These are phyloP conservation scores for Moringa oleifera DNA, from an alignment of 345 rosid genomes.

Conservation along the genomic window DNA sequence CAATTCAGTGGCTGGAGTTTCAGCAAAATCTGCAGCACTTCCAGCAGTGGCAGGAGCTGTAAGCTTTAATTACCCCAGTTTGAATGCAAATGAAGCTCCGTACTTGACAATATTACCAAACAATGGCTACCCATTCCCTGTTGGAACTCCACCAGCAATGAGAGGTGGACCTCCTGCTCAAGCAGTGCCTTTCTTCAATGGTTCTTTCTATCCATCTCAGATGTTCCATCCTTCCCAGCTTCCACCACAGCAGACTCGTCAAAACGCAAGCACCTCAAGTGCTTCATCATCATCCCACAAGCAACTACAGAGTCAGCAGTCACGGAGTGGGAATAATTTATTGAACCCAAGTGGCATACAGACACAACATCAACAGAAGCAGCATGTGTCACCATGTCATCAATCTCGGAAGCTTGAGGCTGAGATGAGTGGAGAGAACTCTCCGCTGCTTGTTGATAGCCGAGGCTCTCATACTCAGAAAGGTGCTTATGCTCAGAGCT, in stretches of 20 bases:
- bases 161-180: slow-evolving; percentile 40
- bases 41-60: slow-evolving; percentile 26
- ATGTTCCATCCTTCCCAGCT: slow-evolving; percentile 43
- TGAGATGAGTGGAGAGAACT: slow-evolving; percentile 30
- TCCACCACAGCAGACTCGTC: slow-evolving; percentile 37
- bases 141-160: slow-evolving; percentile 24
- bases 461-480: slow-evolving; percentile 26
- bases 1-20: slow-evolving; percentile 19
- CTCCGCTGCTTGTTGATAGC: slow-evolving; percentile 15
- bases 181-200: slow-evolving; percentile 40
- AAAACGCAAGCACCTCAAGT: slow-evolving; percentile 35
- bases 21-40: slow-evolving; percentile 15
- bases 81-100: slow-evolving; percentile 36
- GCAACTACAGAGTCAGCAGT: slow-evolving; percentile 18
- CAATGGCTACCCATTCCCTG: slow-evolving; percentile 38
- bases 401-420: slow-evolving; percentile 35
- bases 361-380: slow-evolving; percentile 23
- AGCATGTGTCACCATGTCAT: slow-evolving; percentile 7
- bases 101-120: slow-evolving; percentile 41
- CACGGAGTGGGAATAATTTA: slow-evolving; percentile 23
- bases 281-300: slow-evolving; percentile 45
- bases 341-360: slow-evolving; percentile 25
- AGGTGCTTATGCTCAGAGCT: slow-evolving; percentile 35
- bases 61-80: slow-evolving; percentile 40
- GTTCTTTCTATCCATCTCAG: slow-evolving; percentile 46